A percentile compares a stretch with the other conserved stretches of the same genome.
Conservation (phyloP, 2,329 filamentous ascomycete species). For the Fusarium sp. region DNA sequence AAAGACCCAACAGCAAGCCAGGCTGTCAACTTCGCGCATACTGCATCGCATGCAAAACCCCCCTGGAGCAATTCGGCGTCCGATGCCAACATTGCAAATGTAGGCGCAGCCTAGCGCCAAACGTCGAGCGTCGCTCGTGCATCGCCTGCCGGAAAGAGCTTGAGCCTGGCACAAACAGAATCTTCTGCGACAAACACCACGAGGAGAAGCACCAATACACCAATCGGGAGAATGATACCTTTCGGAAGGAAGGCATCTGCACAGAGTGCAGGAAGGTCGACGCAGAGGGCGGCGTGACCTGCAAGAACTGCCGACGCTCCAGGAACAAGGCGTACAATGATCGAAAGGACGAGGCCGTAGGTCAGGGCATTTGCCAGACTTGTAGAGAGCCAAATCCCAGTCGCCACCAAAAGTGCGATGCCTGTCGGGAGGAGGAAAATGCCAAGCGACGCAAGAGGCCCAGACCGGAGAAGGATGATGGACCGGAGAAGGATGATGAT, state of each 20-base stretch:
- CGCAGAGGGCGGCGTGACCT: background rate
- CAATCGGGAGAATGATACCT: accelerated
- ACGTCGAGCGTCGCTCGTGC: background rate
- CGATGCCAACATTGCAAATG: background rate
- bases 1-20: background rate
- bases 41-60: background rate
- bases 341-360: background rate
- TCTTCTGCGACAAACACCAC: background rate
- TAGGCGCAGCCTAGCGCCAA: accelerated
- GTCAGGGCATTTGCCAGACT: background rate
- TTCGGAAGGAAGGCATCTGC: background rate
- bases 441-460: background rate
- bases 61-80: background rate
- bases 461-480: background rate
- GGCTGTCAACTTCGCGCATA: background rate
- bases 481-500: too few species aligned
- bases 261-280: background rate
- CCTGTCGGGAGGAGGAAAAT: background rate
- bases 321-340: accelerated
- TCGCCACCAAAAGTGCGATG: background rate
- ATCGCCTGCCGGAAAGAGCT: background rate
- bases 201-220: background rate
- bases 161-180: background rate
- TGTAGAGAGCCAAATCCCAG: background rate
- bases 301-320: background rate